Base-by-base conservation (phyloP, 164 flowering plant species). In the Nelumbo lutea region DNA sequence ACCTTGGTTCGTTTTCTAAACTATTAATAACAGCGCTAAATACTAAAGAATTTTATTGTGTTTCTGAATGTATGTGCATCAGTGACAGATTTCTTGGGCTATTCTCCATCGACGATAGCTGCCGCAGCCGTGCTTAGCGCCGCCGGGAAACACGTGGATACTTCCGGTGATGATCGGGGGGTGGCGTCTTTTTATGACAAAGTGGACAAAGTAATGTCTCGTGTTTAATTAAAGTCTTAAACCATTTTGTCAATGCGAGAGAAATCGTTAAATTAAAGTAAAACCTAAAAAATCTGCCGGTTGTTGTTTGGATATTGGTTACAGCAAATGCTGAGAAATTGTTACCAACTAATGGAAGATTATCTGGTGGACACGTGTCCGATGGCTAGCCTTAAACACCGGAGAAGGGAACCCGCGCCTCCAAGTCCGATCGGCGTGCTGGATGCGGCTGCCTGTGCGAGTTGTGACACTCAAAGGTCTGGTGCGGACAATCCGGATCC, bases 301-400 rank as follows among this genome's bases (percentile, higher is more conserved):
- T 57, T 2, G 8, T 62, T 58, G 46, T 64, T 48, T 56, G 61
- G 52, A 67, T 67, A 27, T 27, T 27, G 27, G 27, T 27, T 53
- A 62, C 70, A 86, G 88, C 86, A 83, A 73, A 79, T 70, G 83
- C 88, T 82, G 75, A 79, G 75, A 75, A 79, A 85, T 85, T 88
- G 92, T 84, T 86, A 81, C 69, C 87, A 81, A 77, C 87, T 83
- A 68, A 88, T 88, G 85, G 80, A 79, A 79, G 81, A 79, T 69
- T 83, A 82, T 52, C n/a, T 86, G 68, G 58, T 79, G 6, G 88
- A 82, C 85, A 80, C 89, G 80, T 86, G 88, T 78, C 86, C 81
- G 0, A 72, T 77, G 2, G 74, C 65, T 15, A 62, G 42, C 50
- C 69, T 15, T 1, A 80, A 73, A 42, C 53, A 59, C 56, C 65